Evolutionary conservation across 371 early-diverging fungal species (phyloP).

Genomic region (Umbelopsis sp.): DNA sequence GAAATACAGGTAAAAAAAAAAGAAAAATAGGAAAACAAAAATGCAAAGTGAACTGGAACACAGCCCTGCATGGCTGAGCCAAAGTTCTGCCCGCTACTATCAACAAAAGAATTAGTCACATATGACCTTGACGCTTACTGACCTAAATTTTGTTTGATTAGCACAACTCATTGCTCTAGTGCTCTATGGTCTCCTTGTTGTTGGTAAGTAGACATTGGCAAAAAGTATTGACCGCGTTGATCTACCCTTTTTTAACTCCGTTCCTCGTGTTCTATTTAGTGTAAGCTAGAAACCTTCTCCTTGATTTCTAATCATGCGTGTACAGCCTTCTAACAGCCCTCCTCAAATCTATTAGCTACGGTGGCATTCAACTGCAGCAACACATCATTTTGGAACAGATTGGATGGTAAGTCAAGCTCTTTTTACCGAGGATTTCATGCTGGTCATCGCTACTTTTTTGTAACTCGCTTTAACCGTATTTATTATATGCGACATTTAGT

Average conservation of each 20-base stretch:
- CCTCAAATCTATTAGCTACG: slow-evolving; percentile 34
- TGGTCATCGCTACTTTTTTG: not conserved
- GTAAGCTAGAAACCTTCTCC: slow-evolving; percentile 12
- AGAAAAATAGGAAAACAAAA: not conserved
- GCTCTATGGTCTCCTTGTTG: slow-evolving; percentile 33
- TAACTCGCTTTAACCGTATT: not conserved
- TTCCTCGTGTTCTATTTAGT: slow-evolving; percentile 9
- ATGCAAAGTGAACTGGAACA: not conserved
- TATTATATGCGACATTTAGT: slow-evolving; percentile 15
- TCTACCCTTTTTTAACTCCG: not conserved
- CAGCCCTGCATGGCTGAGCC: not conserved
- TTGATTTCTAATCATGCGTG: not conserved
- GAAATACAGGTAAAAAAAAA: slow-evolving; percentile 35
- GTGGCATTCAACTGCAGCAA: slow-evolving; percentile 53
- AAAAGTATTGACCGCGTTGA: not conserved
- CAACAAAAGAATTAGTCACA: not conserved
- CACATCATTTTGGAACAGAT: slow-evolving; percentile 52
- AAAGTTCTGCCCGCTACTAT: too few relatives aligned
- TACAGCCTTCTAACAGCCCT: not conserved
- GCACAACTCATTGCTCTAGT: slow-evolving; percentile 48
- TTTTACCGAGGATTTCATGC: not conserved
- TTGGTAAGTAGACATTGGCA: not conserved
- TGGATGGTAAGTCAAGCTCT: slow-evolving; percentile 39
- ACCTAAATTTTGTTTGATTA: not conserved
- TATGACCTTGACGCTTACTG: not conserved